Evolutionary conservation across 2,329 filamentous ascomycete species (phyloP), one percentile per base, ranked within the genome.

Genomic region (Trichoderma pleuroti): DNA sequence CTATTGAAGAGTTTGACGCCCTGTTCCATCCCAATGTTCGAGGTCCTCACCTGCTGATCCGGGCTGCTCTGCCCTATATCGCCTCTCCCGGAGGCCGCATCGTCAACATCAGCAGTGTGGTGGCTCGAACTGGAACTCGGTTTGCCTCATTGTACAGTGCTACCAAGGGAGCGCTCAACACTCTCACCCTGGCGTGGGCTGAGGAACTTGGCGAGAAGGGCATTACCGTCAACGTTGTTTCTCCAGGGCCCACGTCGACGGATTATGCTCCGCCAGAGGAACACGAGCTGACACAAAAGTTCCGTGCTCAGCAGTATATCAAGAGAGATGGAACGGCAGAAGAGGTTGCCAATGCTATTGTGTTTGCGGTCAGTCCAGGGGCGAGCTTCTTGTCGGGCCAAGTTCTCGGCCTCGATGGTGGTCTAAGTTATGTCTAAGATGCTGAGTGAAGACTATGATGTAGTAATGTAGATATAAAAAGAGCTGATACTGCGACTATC

Each of bases 151-250:
- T 87, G 5, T 90, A 90, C 75, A 81, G 81, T 14, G 80, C 84
- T 1, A 86, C 84, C 57, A 90, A 90, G 75, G 88, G 86, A 60
- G 86, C 87, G 6, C 82, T 90, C 56, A 87, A 90, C 76, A 86
- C 88, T 75, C 84, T 90, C 80, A 84, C 84, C 0, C 82, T 86
- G 12, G 79, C 84, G 2, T 77, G 89, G 72, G 82, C 85, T 46
- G 89, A 88, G 76, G 86, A 88, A 65, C 82, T 89, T 26, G 86
- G 81, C 1, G 74, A 78, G 9, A 84, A 82, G 74, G 84, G 83
- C 2, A 86, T 89, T 75, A 82, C 78, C 1, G 82, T 84, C 70
- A 84, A 84, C 70, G 81, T 81, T 11, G 76, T 81, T 3, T 78
- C 77, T 4, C 80, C 79, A 1, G 80, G 80, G 0, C 86, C 87